Conservation (phyloP, 768 basidiomycete genomes). For the Mycena vitilis region DNA sequence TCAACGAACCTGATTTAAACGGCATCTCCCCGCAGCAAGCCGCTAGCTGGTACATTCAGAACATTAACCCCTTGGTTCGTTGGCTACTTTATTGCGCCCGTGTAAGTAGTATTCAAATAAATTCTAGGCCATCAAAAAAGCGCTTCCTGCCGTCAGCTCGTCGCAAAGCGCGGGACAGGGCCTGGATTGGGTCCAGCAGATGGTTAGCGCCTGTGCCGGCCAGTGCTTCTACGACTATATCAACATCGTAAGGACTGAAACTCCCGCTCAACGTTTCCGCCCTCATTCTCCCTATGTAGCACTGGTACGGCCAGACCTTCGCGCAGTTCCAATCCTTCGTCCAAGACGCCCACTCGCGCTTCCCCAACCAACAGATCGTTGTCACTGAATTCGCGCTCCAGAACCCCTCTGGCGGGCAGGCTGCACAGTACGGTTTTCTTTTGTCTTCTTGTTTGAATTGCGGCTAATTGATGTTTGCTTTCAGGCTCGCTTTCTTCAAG, state of each 20-base stretch:
- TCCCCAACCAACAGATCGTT: slow-evolving; percentile 38
- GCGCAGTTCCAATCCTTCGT: slow-evolving; percentile 39
- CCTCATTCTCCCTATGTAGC: slow-evolving; percentile 1
- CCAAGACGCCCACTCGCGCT: slow-evolving; percentile 12
- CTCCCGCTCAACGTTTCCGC: background rate
- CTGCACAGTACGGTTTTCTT: slow-evolving; percentile 31
- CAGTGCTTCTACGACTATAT: slow-evolving; percentile 51
- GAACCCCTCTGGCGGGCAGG: slow-evolving; percentile 44
- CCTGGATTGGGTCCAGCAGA: slow-evolving; percentile 48
- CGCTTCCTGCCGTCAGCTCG: slow-evolving; percentile 51
- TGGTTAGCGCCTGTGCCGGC: slow-evolving; percentile 49
- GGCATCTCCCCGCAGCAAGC: slow-evolving; percentile 43
- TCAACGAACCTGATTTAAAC: slow-evolving; percentile 52
- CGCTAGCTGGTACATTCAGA: slow-evolving; percentile 50
- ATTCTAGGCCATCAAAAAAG: slow-evolving; percentile 47
- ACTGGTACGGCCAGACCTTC: slow-evolving; percentile 40
- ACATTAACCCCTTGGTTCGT: slow-evolving; percentile 50
- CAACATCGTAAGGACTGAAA: slow-evolving; percentile 40
- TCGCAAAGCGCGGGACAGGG: slow-evolving; percentile 47
- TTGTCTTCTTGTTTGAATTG: too few species aligned
- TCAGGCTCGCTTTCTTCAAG: slow-evolving; percentile 42
- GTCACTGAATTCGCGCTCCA: slow-evolving; percentile 49
- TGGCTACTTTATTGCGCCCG: background rate
- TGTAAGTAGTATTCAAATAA: too few species aligned
- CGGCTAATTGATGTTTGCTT: too few species aligned